Evolutionary conservation across 2,329 filamentous ascomycete genomes (phyloP).

Genomic region (Trichothecium sympodiale): DNA sequence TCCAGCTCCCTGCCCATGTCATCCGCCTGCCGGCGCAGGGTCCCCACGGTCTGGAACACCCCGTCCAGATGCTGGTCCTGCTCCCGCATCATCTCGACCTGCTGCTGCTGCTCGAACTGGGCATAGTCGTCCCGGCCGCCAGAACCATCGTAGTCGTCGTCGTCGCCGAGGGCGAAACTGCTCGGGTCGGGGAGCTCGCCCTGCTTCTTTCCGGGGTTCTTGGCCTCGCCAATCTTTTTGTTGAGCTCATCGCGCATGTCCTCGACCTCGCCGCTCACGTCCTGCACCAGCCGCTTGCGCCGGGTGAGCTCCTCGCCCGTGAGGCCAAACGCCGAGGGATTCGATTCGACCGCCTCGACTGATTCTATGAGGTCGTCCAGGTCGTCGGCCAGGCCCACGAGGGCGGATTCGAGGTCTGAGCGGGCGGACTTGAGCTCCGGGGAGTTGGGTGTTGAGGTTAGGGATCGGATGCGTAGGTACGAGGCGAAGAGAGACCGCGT

Average conservation of each 20-base stretch:
- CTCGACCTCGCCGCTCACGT: slow-evolving; percentile 81
- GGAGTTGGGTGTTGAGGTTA: slow-evolving; percentile 55
- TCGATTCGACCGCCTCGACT: slow-evolving; percentile 75
- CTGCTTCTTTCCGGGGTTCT: slow-evolving; percentile 4
- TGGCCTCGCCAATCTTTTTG: slow-evolving; percentile 34
- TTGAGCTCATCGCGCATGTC: slow-evolving; percentile 77
- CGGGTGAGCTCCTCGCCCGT: slow-evolving; percentile 72
- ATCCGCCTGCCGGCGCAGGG: slow-evolving; percentile 78
- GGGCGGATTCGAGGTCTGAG: slow-evolving; percentile 53
- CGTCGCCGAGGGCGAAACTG: slow-evolving; percentile 41
- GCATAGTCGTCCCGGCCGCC: slow-evolving; percentile 55
- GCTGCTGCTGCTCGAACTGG: slow-evolving; percentile 82
- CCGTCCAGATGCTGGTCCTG: slow-evolving; percentile 90
- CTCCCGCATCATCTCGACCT: slow-evolving; percentile 83
- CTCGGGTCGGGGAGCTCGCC: slow-evolving; percentile 42
- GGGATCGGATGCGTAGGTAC: slow-evolving; percentile 89
- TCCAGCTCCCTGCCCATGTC: slow-evolving; percentile 95
- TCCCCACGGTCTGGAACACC: slow-evolving; percentile 88
- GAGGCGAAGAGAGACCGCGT: slow-evolving; percentile 85
- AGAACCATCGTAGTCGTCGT: slow-evolving; percentile 35
- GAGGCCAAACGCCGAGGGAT: slow-evolving; percentile 80
- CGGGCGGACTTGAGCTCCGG: slow-evolving; percentile 78
- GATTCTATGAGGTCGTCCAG: slow-evolving; percentile 80
- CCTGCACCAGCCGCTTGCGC: slow-evolving; percentile 71
- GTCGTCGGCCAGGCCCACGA: slow-evolving; percentile 66